These are phyloP conservation scores for Candida methanosorbosa DNA, from an alignment of 805 yeast genomes.

Conservation along the genomic window DNA sequence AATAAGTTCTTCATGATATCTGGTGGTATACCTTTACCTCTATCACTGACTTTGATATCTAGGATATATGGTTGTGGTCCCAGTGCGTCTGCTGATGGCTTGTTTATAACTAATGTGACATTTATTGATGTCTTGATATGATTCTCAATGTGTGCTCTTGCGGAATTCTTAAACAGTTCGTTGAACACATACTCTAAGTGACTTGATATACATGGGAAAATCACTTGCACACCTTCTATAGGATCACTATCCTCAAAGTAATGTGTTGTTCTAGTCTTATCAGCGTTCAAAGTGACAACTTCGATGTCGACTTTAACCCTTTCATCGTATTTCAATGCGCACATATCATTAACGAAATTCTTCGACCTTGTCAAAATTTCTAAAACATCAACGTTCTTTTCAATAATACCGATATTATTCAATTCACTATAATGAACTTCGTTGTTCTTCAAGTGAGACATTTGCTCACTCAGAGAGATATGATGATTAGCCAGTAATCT, in stretches of 20 bases:
- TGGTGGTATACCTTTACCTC: constrained; percentile 83
- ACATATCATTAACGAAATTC: constrained; percentile 74
- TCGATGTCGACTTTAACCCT: constrained; percentile 54
- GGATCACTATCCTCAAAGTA: constrained; percentile 16
- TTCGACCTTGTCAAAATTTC: constrained; percentile 56
- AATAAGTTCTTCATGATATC: constrained; percentile 59
- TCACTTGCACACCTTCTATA: constrained; percentile 38
- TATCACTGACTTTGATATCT: constrained; percentile 73
- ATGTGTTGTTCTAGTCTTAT: constrained; percentile 26
- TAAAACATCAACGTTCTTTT: constrained; percentile 56
- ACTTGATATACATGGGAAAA: constrained; percentile 76
- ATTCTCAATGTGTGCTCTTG: constrained; percentile 80
- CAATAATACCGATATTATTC: constrained; percentile 55
- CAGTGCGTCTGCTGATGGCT: constrained; percentile 7
- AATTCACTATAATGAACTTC: constrained; percentile 26
- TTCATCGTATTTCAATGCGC: constrained; percentile 76
- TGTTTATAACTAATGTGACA: constrained; percentile 34
- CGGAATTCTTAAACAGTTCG: constrained; percentile 81
- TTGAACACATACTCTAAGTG: constrained; percentile 84
- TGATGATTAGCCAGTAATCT: constrained; percentile 83
- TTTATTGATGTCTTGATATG: constrained; percentile 35
- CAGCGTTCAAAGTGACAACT: constrained; percentile 16
- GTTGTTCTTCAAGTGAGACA: constrained; percentile 20
- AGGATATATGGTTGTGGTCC: constrained; percentile 25
- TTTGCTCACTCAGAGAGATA: constrained; percentile 44